Conservation (phyloP, 177 flowering plant species). For the Vitis hybrid region DNA sequence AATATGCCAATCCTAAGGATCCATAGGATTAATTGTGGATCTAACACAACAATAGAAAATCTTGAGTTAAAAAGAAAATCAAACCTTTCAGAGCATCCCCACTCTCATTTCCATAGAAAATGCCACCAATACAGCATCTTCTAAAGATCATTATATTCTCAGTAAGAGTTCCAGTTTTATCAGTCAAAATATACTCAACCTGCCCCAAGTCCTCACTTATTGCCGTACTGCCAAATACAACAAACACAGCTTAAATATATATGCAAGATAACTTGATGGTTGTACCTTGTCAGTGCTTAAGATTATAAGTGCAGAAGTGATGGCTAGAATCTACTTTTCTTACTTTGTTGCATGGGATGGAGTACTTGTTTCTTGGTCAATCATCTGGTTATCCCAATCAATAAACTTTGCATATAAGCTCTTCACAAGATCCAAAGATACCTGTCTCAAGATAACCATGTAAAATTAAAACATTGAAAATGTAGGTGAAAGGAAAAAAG, state of each 20-base stretch:
- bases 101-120: conserved; percentile 82
- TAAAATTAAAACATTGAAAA: background rate
- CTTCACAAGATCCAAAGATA: conserved; percentile 94
- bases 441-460: conserved; percentile 44
- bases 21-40: too few species aligned
- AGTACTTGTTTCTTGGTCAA: conserved; percentile 73
- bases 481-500: conserved; percentile 5
- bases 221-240: conserved; percentile 86
- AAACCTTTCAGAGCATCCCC: conserved; percentile 94
- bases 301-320: background rate
- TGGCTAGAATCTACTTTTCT: conserved; percentile 18
- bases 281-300: too few species aligned
- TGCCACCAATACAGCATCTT: conserved; percentile 83
- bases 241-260: conserved; percentile 15
- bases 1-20: too few species aligned
- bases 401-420: conserved; percentile 98
- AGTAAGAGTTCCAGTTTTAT: conserved; percentile 97
- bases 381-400: conserved; percentile 95
- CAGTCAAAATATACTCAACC: conserved; percentile 97
- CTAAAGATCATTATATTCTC: conserved; percentile 93
- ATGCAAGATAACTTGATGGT: conserved; percentile 2
- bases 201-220: conserved; percentile 99
- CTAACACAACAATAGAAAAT: too few species aligned
- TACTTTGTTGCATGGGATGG: conserved; percentile 93
- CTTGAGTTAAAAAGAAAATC: conserved; percentile 5